Percentiles rank a stretch among this genome's conserved stretches.
phyloP scores from a whole-genome alignment of 441 rosid genomes.

The Syzygium syzygioides region DNA sequence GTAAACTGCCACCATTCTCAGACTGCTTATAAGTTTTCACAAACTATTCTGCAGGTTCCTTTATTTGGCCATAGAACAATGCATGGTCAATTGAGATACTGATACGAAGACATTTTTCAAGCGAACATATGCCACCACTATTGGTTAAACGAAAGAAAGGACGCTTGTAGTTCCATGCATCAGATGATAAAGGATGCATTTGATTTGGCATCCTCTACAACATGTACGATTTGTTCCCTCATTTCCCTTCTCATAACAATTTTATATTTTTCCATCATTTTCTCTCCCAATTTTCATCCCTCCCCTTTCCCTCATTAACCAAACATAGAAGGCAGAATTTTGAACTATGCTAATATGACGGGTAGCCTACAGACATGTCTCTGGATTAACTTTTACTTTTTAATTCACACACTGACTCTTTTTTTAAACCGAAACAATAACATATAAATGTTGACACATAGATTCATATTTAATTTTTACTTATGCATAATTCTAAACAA shows the following conservation, averaged over 20 bases:
- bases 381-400: neutral
- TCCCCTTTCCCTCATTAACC: neutral
- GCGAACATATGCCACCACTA: neutral
- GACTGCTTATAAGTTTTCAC: neutral
- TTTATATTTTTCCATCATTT: neutral
- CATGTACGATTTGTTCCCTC: neutral
- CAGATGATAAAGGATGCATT: neutral
- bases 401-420: neutral
- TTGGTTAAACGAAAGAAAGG: neutral
- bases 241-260: neutral
- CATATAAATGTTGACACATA: neutral
- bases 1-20: neutral
- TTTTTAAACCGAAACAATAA: neutral
- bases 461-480: neutral
- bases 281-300: neutral
- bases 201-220: neutral
- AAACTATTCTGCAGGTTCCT: neutral
- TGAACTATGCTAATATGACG: neutral
- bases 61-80: neutral
- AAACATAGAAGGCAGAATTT: neutral
- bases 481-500: neutral
- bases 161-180: neutral
- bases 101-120: neutral
- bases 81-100: neutral
- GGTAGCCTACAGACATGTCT: neutral